phyloP scores from a whole-genome alignment of 306 rosid genomes.

The Quercus berberidifolia region DNA sequence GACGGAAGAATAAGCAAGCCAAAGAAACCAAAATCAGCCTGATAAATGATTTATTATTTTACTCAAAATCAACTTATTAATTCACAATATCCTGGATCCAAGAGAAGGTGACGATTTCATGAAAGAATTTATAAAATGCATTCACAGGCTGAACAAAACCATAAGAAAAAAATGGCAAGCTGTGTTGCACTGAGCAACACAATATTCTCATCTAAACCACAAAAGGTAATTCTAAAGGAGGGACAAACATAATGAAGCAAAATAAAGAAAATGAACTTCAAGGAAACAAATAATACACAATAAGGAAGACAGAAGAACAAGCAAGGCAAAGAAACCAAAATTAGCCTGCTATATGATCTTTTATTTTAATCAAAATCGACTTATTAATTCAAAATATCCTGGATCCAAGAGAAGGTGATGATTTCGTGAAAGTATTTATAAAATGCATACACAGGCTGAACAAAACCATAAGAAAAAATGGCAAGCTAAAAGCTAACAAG shows the following conservation, averaged over 20 bases:
- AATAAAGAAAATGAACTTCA: too few species aligned
- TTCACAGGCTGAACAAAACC: background rate
- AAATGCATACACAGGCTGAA: background rate
- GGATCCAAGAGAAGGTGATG: background rate
- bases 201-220: conserved; percentile 69
- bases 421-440: background rate
- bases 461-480: background rate
- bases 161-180: background rate
- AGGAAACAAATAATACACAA: too few species aligned
- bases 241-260: conserved; percentile 36
- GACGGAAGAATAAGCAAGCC: background rate
- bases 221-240: conserved; percentile 13
- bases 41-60: background rate
- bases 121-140: background rate
- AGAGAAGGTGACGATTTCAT: background rate
- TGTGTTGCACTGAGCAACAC: conserved; percentile 87
- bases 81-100: background rate
- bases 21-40: conserved; percentile 4
- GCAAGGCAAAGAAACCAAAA: conserved; percentile 8
- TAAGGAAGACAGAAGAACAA: background rate
- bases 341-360: background rate
- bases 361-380: background rate
- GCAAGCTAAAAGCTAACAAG: background rate
- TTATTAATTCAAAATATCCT: background rate
- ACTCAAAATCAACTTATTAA: background rate